Conservation (phyloP, 2,329 filamentous ascomycete species). For the Pestalotiopsis fici region DNA sequence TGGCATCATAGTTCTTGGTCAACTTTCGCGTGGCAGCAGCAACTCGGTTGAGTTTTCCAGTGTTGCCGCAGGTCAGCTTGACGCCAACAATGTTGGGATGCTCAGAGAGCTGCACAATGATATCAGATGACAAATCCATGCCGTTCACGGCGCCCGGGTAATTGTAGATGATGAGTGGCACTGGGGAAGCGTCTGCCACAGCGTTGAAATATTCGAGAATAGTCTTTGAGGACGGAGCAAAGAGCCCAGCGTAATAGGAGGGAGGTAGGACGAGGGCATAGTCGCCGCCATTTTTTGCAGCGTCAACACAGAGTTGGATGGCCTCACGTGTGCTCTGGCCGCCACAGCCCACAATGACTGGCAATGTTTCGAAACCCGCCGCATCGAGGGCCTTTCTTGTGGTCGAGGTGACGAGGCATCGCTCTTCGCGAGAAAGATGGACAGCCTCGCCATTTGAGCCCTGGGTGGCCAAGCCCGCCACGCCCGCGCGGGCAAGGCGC, state of each 20-base stretch:
- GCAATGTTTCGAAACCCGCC: constrained; percentile 65
- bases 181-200: constrained; percentile 63
- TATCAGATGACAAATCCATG: constrained; percentile 64
- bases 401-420: constrained; percentile 66
- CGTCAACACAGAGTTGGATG: constrained; percentile 69
- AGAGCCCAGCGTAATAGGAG: constrained; percentile 71
- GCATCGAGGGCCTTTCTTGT: constrained; percentile 71
- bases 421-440: constrained; percentile 72
- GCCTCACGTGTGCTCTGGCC: constrained; percentile 74
- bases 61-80: constrained; percentile 72
- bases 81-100: constrained; percentile 69
- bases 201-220: constrained; percentile 67
- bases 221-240: constrained; percentile 61
- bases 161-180: constrained; percentile 71
- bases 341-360: constrained; percentile 76
- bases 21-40: constrained; percentile 56
- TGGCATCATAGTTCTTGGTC: constrained; percentile 30
- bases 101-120: constrained; percentile 57
- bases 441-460: constrained; percentile 85
- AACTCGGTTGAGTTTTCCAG: constrained; percentile 67
- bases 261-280: constrained; percentile 77
- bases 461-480: constrained; percentile 74
- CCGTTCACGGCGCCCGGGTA: constrained; percentile 66
- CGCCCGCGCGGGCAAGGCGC: constrained; percentile 71
- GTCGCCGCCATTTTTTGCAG: constrained; percentile 69